Percentiles rank a stretch among this genome's conserved stretches.
Evolutionary conservation across 2,329 filamentous ascomycete species (phyloP).

Genomic region (Curvularia sp.): DNA sequence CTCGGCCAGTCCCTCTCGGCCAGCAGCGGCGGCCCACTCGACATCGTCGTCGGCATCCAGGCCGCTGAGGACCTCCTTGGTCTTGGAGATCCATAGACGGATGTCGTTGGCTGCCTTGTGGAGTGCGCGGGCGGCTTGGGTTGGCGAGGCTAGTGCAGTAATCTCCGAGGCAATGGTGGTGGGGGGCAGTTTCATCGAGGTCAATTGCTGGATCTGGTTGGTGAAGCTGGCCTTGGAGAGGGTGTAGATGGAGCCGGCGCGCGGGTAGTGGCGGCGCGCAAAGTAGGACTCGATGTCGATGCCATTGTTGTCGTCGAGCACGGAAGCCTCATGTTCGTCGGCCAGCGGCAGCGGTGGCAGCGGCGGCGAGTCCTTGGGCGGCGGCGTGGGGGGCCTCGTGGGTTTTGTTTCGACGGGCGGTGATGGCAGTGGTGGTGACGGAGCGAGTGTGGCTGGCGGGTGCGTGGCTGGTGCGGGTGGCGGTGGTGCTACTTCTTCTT

Average conservation of each 20-base stretch:
- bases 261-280: slow-evolving; percentile 65
- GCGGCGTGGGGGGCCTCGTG: slow-evolving; percentile 10
- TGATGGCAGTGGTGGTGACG: slow-evolving; percentile 21
- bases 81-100: slow-evolving; percentile 90
- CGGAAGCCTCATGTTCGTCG: slow-evolving; percentile 37
- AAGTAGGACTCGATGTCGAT: slow-evolving; percentile 68
- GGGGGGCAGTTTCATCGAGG: slow-evolving; percentile 86
- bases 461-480: not conserved
- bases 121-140: slow-evolving; percentile 81
- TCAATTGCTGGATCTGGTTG: slow-evolving; percentile 90
- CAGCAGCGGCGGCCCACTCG: slow-evolving; percentile 92
- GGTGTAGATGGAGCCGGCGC: slow-evolving; percentile 87
- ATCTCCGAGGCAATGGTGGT: slow-evolving; percentile 85
- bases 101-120: slow-evolving; percentile 92
- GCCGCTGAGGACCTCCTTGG: slow-evolving; percentile 84
- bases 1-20: slow-evolving; percentile 76
- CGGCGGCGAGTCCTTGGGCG: slow-evolving; percentile 17
- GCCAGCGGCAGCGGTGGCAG: slow-evolving; percentile 49
- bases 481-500: not conserved
- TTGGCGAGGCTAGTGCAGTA: slow-evolving; percentile 81
- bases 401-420: slow-evolving; percentile 4
- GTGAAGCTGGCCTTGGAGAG: slow-evolving; percentile 91
- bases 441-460: slow-evolving; percentile 32
- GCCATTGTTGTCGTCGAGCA: slow-evolving; percentile 47
- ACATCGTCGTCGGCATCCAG: slow-evolving; percentile 96